Percentiles rank a stretch among this genome's conserved stretches.
Evolutionary conservation across 768 basidiomycete species (phyloP).

Genomic region (Russula dissimulans): DNA sequence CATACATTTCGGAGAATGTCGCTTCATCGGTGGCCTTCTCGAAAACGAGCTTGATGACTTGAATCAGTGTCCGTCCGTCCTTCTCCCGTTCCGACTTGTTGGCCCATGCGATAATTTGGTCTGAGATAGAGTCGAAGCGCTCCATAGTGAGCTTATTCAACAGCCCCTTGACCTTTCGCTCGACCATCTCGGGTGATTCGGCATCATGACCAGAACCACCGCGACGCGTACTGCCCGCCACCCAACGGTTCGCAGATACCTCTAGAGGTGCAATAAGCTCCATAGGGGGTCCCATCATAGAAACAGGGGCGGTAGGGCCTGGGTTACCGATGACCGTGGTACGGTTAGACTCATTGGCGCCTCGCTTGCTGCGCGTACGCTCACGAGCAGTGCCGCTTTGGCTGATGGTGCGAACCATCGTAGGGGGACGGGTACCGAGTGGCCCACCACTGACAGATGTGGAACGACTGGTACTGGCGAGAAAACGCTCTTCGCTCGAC

Average conservation of each 20-base stretch:
- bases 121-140: conserved; percentile 91
- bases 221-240: conserved; percentile 39
- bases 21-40: conserved; percentile 97
- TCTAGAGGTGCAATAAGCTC: conserved; percentile 77
- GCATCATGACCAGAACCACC: conserved; percentile 35
- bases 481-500: conserved; percentile 63
- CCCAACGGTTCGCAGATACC: conserved; percentile 78
- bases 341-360: conserved; percentile 60
- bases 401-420: conserved; percentile 56
- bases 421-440: conserved; percentile 42
- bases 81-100: conserved; percentile 89
- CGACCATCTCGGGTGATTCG: conserved; percentile 77
- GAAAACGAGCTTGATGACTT: conserved; percentile 92
- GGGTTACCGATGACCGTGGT: conserved; percentile 34
- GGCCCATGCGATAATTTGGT: conserved; percentile 92
- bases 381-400: conserved; percentile 44
- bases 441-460: conserved; percentile 47
- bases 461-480: conserved; percentile 37
- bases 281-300: conserved; percentile 31
- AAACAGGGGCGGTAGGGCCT: conserved; percentile 13
- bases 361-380: conserved; percentile 74
- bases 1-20: conserved; percentile 96
- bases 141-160: conserved; percentile 97
- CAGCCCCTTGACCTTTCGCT: conserved; percentile 84
- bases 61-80: conserved; percentile 88